phyloP scores from a whole-genome alignment of 345 rosid species.

The Eucalyptus marginata region DNA sequence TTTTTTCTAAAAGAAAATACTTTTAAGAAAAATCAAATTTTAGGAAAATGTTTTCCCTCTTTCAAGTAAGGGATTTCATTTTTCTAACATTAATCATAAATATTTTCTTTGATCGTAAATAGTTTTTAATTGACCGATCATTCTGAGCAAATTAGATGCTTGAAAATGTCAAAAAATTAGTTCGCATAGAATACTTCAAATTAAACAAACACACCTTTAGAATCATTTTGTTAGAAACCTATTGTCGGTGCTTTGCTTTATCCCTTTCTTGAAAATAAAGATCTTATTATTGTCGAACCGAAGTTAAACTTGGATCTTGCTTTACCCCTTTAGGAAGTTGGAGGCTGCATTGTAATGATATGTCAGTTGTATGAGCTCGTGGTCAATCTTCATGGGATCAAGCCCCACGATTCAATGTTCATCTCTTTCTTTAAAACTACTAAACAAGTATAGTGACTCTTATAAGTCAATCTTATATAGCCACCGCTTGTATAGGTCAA shows the following conservation, averaged over 20 bases:
- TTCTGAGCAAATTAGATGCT: accelerated
- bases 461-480: background rate
- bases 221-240: background rate
- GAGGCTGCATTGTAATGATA: background rate
- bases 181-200: accelerated
- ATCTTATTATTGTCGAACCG: background rate
- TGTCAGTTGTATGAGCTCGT: background rate
- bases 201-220: background rate
- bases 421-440: background rate
- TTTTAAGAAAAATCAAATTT: background rate
- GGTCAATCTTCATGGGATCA: background rate
- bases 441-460: background rate
- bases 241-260: background rate
- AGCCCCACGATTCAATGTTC: background rate
- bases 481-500: background rate
- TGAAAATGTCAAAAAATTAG: background rate
- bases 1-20: background rate
- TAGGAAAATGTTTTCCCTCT: background rate
- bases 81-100: background rate
- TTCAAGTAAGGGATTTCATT: background rate
- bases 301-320: background rate
- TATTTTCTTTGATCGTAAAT: background rate
- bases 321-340: background rate
- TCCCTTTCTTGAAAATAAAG: background rate
- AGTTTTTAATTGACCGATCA: background rate